Evolutionary conservation across 2,329 filamentous ascomycete genomes (phyloP).

Genomic region (Drechmeria coniospora): DNA sequence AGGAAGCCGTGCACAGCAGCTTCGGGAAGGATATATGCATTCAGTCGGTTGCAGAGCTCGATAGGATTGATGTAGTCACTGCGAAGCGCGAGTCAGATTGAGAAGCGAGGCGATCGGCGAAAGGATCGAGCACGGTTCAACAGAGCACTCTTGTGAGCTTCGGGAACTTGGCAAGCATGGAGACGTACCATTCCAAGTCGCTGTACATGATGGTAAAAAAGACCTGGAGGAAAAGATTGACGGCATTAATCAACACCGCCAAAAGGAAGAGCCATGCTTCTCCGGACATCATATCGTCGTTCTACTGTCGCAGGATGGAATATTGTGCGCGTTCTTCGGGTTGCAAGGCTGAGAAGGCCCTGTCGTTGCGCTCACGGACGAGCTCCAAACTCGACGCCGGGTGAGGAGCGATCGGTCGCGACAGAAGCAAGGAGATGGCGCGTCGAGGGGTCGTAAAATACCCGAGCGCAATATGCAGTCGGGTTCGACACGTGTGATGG

Average conservation of each 20-base stretch:
- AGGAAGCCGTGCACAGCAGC: constrained; percentile 93
- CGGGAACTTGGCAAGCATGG: background rate
- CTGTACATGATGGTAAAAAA: constrained; percentile 99
- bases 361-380: too few species aligned
- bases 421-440: too few species aligned
- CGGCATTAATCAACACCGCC: constrained; percentile 96
- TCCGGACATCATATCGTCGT: constrained; percentile 67
- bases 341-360: too few species aligned
- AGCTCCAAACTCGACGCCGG: too few species aligned
- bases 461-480: too few species aligned
- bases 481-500: too few species aligned
- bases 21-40: constrained; percentile 98
- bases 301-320: too few species aligned
- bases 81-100: constrained; percentile 3
- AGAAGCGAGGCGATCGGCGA: background rate
- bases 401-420: too few species aligned
- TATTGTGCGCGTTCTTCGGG: too few species aligned
- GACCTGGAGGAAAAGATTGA: constrained; percentile 98
- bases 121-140: background rate
- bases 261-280: constrained; percentile 98
- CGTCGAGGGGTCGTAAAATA: too few species aligned
- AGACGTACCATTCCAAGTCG: constrained; percentile 88
- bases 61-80: constrained; percentile 99
- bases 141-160: background rate
- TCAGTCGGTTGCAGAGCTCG: constrained; percentile 98